Evolutionary conservation across 805 yeast species (phyloP).

Genomic region (Blastobotrys terrestris): DNA sequence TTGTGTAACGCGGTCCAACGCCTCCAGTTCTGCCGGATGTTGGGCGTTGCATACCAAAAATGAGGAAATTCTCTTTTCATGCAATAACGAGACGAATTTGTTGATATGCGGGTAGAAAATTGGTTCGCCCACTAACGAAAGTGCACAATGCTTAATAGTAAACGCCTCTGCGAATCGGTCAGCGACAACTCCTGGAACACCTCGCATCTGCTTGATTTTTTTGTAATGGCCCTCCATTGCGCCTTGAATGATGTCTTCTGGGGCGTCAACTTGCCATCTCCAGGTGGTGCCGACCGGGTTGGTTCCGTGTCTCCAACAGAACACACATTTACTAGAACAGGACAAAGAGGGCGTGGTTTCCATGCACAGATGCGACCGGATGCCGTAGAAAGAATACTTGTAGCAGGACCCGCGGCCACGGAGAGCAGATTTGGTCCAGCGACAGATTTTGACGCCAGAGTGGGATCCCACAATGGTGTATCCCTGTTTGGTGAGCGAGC

Average conservation of each 20-base stretch:
- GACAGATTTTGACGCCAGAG: constrained; percentile 89
- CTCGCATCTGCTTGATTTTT: constrained; percentile 89
- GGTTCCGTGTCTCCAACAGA: constrained; percentile 97
- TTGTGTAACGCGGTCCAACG: constrained; percentile 75
- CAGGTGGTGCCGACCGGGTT: constrained; percentile 94
- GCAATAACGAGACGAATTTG: constrained; percentile 74
- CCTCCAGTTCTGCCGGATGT: constrained; percentile 78
- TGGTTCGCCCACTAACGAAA: constrained; percentile 91
- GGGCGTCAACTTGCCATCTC: constrained; percentile 94
- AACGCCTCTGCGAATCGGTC: constrained; percentile 90
- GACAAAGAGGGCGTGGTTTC: constrained; percentile 92
- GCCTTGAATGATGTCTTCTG: constrained; percentile 75
- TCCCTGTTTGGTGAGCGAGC: constrained; percentile 86
- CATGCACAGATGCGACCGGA: constrained; percentile 87
- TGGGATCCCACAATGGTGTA: constrained; percentile 90
- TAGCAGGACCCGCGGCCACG: constrained; percentile 94
- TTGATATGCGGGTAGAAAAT: constrained; percentile 89
- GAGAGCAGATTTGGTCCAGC: constrained; percentile 94
- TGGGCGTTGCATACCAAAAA: constrained; percentile 94
- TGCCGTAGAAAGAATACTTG: constrained; percentile 88
- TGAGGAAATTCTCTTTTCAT: constrained; percentile 72
- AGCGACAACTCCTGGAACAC: constrained; percentile 89
- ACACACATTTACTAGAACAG: constrained; percentile 91
- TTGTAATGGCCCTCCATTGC: constrained; percentile 86
- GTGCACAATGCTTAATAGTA: constrained; percentile 82